These are phyloP conservation scores for Tetradesmus lagerheimii DNA, from an alignment of 139 green algal genomes.

Conservation along the genomic window DNA sequence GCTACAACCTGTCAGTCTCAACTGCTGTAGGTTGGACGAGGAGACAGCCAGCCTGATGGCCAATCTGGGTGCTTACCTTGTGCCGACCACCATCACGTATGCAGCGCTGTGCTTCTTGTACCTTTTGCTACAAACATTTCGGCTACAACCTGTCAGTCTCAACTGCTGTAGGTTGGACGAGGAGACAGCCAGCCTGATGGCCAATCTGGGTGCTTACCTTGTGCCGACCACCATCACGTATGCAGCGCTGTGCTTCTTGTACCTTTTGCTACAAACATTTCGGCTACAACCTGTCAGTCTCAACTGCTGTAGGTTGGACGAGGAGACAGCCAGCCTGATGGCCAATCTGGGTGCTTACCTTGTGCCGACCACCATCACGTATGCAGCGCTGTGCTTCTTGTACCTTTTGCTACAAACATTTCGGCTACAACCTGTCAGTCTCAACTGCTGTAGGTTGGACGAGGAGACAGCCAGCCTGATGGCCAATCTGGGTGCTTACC, in stretches of 20 bases:
- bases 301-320: constrained; percentile 18
- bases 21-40: neutral
- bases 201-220: constrained; percentile 41
- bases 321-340: constrained; percentile 10
- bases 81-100: neutral
- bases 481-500: constrained; percentile 34
- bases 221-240: neutral
- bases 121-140: no score
- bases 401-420: no score
- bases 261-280: no score
- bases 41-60: neutral
- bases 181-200: neutral
- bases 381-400: no score
- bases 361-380: no score
- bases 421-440: no score
- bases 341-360: constrained; percentile 34
- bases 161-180: neutral
- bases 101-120: no score
- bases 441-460: constrained; percentile 16
- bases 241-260: no score
- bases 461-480: constrained; percentile 10
- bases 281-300: no score
- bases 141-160: no score
- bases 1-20: no score
- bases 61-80: constrained; percentile 43